Conservation (phyloP, 2,329 filamentous ascomycete genomes). For the Fusarium bactridioides region DNA sequence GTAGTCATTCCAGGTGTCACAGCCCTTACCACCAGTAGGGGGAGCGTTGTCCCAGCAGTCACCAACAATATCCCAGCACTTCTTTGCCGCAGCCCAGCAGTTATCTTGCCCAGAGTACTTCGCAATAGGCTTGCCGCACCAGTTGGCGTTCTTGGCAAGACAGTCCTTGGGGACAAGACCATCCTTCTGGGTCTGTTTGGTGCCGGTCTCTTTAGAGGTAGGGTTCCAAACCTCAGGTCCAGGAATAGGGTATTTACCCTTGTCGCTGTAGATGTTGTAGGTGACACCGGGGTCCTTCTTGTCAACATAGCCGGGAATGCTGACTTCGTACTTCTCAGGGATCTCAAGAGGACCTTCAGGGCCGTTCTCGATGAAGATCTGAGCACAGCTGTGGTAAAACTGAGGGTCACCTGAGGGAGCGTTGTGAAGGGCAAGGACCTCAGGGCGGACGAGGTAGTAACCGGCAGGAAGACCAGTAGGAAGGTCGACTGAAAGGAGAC, state of each 20-base stretch:
- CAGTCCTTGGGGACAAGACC: constrained; percentile 64
- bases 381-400: constrained; percentile 76
- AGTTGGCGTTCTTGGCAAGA: constrained; percentile 74
- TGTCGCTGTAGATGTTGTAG: constrained; percentile 69
- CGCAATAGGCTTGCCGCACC: constrained; percentile 71
- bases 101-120: constrained; percentile 61
- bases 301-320: constrained; percentile 72
- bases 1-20: constrained; percentile 68
- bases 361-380: constrained; percentile 66
- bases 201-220: constrained; percentile 25
- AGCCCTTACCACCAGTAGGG: constrained; percentile 67
- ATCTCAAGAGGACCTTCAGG: constrained; percentile 57
- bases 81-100: constrained; percentile 66
- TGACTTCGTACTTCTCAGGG: constrained; percentile 60
- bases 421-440: constrained; percentile 73
- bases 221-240: constrained; percentile 62
- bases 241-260: constrained; percentile 62
- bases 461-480: constrained; percentile 69
- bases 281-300: constrained; percentile 62
- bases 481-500: constrained; percentile 68
- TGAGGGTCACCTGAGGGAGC: constrained; percentile 69
- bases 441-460: constrained; percentile 75
- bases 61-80: constrained; percentile 67
- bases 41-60: constrained; percentile 67
- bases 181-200: constrained; percentile 43